Percentiles rank a stretch among this genome's conserved stretches.
phyloP scores from a whole-genome alignment of 345 rosid species.

The Brassica nigra region DNA sequence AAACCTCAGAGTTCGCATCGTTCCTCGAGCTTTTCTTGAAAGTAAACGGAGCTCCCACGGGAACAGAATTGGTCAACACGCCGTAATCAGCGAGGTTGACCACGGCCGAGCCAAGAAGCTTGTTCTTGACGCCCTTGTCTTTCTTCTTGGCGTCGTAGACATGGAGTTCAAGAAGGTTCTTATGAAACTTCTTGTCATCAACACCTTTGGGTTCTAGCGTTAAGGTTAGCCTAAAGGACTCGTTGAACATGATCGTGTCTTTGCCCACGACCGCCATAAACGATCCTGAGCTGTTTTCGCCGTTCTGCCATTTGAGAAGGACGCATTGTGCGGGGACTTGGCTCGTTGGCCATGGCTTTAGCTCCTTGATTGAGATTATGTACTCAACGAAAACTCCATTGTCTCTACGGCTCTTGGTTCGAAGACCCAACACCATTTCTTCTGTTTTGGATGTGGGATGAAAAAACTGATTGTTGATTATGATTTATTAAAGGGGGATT shows the following conservation, averaged over 20 bases:
- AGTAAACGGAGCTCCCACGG: constrained; percentile 54
- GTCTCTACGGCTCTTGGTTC: constrained; percentile 42
- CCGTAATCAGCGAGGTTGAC: constrained; percentile 84
- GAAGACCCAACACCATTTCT: constrained; percentile 41
- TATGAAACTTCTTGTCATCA: constrained; percentile 56
- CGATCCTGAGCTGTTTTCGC: constrained; percentile 68
- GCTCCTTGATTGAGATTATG: constrained; percentile 48
- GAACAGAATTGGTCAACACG: constrained; percentile 48
- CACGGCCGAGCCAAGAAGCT: constrained; percentile 71
- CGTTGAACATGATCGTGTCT: constrained; percentile 65
- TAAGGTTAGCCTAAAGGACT: constrained; percentile 61
- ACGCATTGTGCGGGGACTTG: constrained; percentile 51
- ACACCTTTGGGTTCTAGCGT: constrained; percentile 58
- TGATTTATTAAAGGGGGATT: background rate
- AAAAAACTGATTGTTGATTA: constrained; percentile 6
- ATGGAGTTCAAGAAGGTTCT: constrained; percentile 66
- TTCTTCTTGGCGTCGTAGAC: constrained; percentile 68
- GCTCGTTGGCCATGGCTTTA: constrained; percentile 86
- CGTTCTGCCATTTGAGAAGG: constrained; percentile 79
- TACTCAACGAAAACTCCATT: constrained; percentile 41
- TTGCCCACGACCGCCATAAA: constrained; percentile 52
- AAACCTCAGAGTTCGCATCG: constrained; percentile 53
- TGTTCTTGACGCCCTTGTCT: constrained; percentile 67
- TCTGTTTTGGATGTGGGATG: background rate
- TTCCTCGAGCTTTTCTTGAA: constrained; percentile 67